A percentile compares a stretch with the other conserved stretches of the same genome.
Evolutionary conservation across 495 filamentous ascomycete species (phyloP).

Genomic region (Pseudomonodictys pantanalensis): DNA sequence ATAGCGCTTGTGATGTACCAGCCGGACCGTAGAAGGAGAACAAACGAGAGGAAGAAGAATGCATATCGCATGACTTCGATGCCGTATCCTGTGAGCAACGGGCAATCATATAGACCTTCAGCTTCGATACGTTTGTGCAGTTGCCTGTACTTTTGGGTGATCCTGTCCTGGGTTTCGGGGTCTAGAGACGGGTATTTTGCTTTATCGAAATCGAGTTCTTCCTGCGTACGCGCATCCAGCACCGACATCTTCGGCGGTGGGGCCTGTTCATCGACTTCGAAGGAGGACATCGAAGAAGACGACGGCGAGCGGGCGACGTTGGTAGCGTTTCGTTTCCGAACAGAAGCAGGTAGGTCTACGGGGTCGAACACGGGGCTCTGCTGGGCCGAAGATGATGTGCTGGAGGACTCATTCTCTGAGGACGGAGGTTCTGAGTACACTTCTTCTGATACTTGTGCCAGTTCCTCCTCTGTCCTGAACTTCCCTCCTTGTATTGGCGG

Average conservation of each 20-base stretch:
- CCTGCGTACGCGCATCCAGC: constrained; percentile 69
- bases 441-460: constrained; percentile 28
- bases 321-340: constrained; percentile 14
- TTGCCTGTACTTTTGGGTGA: constrained; percentile 75
- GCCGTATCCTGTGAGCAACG: constrained; percentile 77
- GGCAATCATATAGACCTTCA: constrained; percentile 80
- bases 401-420: constrained; percentile 47
- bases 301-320: constrained; percentile 31
- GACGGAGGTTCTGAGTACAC: constrained; percentile 40
- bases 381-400: constrained; percentile 46
- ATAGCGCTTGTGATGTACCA: constrained; percentile 76
- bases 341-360: constrained; percentile 16
- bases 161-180: constrained; percentile 66
- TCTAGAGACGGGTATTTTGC: constrained; percentile 82
- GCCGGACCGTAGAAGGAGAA: constrained; percentile 62
- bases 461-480: constrained; percentile 59
- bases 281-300: constrained; percentile 47
- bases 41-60: constrained; percentile 61
- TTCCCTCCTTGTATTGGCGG: constrained; percentile 91
- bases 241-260: constrained; percentile 55
- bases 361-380: constrained; percentile 43
- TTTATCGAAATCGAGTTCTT: constrained; percentile 72
- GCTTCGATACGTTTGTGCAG: constrained; percentile 67
- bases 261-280: constrained; percentile 45
- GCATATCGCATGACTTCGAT: constrained; percentile 74